Evolutionary conservation across 345 rosid genomes (phyloP).

Genomic region (Euphorbia tirucalli): DNA sequence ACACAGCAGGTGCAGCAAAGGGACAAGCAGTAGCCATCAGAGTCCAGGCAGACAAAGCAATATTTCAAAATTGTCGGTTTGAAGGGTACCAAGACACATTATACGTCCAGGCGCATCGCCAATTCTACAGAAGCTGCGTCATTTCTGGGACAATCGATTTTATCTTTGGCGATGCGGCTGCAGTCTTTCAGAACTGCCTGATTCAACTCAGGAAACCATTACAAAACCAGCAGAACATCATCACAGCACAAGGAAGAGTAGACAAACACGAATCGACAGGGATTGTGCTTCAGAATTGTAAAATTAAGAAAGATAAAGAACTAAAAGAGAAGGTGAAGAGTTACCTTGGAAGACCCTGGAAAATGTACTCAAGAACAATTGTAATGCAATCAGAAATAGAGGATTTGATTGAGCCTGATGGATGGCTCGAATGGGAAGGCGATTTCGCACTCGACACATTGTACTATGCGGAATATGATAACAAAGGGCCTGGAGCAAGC

Average conservation of each 20-base stretch:
- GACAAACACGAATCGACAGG: conserved; percentile 68
- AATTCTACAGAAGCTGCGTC: conserved; percentile 67
- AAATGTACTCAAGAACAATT: conserved; percentile 58
- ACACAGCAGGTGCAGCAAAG: conserved; percentile 76
- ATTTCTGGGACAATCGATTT: conserved; percentile 72
- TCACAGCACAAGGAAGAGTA: conserved; percentile 65
- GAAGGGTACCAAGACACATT: conserved; percentile 80
- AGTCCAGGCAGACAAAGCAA: conserved; percentile 58
- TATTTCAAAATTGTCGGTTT: conserved; percentile 72
- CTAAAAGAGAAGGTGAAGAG: conserved; percentile 44
- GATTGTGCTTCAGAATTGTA: conserved; percentile 67
- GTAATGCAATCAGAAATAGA: conserved; percentile 70
- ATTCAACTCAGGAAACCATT: conserved; percentile 56
- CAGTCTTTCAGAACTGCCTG: conserved; percentile 70
- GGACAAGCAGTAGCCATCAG: conserved; percentile 78
- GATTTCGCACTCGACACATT: conserved; percentile 49
- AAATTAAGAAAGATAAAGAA: conserved; percentile 43
- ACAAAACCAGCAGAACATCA: conserved; percentile 49
- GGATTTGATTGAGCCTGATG: conserved; percentile 67
- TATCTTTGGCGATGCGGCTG: conserved; percentile 86
- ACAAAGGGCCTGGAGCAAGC: conserved; percentile 53
- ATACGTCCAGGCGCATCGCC: conserved; percentile 75
- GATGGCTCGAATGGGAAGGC: conserved; percentile 65
- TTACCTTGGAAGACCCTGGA: conserved; percentile 85
- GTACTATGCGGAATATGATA: conserved; percentile 65